Evolutionary conservation across 2,329 filamentous ascomycete genomes (phyloP), one percentile per base, ranked within the genome.

Genomic region (Sclerotinia subarctica): DNA sequence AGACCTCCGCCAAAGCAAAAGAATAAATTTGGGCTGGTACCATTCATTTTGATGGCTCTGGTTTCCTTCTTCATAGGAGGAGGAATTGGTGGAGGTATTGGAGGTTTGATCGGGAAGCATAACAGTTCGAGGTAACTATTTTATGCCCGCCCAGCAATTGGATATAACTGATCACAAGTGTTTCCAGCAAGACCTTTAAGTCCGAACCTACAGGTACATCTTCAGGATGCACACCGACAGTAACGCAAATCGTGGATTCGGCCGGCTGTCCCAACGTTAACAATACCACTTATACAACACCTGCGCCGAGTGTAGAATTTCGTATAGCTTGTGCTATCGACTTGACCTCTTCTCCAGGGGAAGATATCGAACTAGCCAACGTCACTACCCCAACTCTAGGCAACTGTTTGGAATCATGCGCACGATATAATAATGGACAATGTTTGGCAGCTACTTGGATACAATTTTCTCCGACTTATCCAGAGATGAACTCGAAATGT

Each of bases 401-500:
- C 35, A 51, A 57, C 1, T 74, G 72, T 58, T 24, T 74, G 26
- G 57, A 71, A 38, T 35, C 66, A 5, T 74, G 73, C 65, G 72
- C 72, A 29, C 42, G 44, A 49, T 69, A 67, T 26, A 69, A 67
- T 52, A 51, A 51, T 42, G 69, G 70, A 8, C 58, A 64, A 49
- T 74, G 72, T 53, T 63, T 72, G 15, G 73, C 70, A 19, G 72
- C 71, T 2, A 70, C 69, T 17, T 74, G 72, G 73, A 68, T 73
- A 29, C 70, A 73, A n/a, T 73, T 73, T 47, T 72, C 70, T 5
- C 58, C 69, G 1, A 56, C 52, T 1, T 54, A 46, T 6, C 72
- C 73, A 7, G 32, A 47, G 26, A 68, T 67, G 21, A 74, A 74
- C 47, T 72, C 68, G 17, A 62, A 68, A 11, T 74, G 73, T 52